Evolutionary conservation across 2,329 filamentous ascomycete species (phyloP), one percentile per base, ranked within the genome.

Genomic region (Fusarium piperis): DNA sequence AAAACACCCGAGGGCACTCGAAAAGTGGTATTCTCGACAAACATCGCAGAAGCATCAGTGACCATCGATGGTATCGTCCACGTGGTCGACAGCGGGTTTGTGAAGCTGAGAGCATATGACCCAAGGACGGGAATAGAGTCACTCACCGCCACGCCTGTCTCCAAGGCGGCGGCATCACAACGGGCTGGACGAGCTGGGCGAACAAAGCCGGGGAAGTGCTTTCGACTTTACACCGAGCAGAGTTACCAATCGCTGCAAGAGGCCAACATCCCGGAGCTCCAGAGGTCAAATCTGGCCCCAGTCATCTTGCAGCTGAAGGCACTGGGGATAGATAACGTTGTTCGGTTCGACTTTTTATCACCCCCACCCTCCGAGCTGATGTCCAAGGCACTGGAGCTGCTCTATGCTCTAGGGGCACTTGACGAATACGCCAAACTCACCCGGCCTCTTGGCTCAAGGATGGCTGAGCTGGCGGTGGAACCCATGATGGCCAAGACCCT

Each of bases 401-500:
- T 99, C 5, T 97, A 92, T 80, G 93, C 94, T 1, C 83, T 98
- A 7, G 94, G 94, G 8, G 94, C 94, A 0, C 83, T 99, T 13
- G 95, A 98, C 76, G 90, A 93, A 59, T 95, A 97, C 78, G 94
- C 94, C 15, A 97, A 95, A 78, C 88, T 99, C 30, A 98, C 95
- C 3, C 91, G 90, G 73, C 95, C 96, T 0, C 85, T 98, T n/a
- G 96, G 96, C 1, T 86, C 90, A 67, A 89, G 94, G 46, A 98
- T 98, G 94, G 95, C 96, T 1, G 95, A 98, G 79, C 85, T 99
- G 46, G 93, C 95, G 0, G 89, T 98, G 9, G 94, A 97, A 74
- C 96, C 96, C 0, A 98, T 98, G 94, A 96, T 98, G 88, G 94
- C 92, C 8, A 97, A 95, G 82, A 93, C 93, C 0, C 85, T 98